Conservation (phyloP, 2,329 filamentous ascomycete genomes). For the Fusarium haematococcum region DNA sequence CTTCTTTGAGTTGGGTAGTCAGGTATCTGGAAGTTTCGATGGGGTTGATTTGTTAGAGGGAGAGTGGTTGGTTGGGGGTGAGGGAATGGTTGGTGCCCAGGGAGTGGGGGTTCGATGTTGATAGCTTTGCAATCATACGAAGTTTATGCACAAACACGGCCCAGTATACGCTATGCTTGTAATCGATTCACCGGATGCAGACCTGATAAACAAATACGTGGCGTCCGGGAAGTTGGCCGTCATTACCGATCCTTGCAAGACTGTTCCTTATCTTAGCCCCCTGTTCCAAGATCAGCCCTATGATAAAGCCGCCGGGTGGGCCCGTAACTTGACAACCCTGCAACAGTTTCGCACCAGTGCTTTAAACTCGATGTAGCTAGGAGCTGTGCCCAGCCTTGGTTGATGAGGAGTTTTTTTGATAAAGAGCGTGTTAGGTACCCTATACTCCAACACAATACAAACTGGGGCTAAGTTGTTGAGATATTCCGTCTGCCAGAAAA, state of each 20-base stretch:
- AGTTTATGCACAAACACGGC: background rate
- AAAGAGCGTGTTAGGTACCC: background rate
- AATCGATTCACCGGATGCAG: background rate
- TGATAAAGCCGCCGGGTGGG: background rate
- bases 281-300: background rate
- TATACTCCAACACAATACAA: background rate
- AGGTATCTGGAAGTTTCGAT: background rate
- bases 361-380: background rate
- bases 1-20: background rate
- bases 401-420: too few relatives aligned
- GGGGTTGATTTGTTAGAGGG: background rate
- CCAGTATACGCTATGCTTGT: background rate
- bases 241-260: background rate
- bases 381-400: background rate
- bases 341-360: background rate
- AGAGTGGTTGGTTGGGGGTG: background rate
- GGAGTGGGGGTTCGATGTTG: background rate
- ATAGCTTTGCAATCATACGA: background rate
- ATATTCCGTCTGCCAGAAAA: background rate
- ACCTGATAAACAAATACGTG: background rate
- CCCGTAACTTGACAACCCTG: background rate
- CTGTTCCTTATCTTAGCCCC: background rate
- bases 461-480: background rate
- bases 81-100: background rate
- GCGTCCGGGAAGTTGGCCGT: background rate